phyloP scores from a whole-genome alignment of 2,329 filamentous ascomycete genomes.

The Fusarium pseudocircinatum region DNA sequence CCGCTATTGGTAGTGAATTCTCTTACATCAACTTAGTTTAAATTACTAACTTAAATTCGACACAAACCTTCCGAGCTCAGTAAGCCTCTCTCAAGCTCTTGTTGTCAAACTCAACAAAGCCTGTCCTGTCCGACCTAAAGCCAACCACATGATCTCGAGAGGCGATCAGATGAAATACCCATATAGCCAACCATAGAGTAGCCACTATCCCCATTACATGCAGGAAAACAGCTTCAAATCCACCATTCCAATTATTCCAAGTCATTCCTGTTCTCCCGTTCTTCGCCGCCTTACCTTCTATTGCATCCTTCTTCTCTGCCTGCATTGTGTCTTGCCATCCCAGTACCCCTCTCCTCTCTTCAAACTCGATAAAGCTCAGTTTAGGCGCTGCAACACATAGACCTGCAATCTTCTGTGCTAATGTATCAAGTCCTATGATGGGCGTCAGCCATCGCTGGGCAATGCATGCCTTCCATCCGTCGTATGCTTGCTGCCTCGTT shows the following conservation, averaged over 20 bases:
- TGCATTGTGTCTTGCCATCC: not conserved
- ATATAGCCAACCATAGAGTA: rapidly evolving
- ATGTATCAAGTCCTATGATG: not conserved
- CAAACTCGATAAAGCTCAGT: not conserved
- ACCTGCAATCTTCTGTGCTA: not conserved
- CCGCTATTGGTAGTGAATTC: not conserved
- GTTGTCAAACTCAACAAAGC: not conserved
- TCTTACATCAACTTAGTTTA: not conserved
- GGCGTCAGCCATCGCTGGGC: not conserved
- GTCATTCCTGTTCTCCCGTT: not conserved
- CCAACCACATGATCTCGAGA: not conserved
- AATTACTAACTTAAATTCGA: not conserved
- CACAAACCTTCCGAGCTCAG: rapidly evolving
- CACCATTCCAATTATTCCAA: not conserved
- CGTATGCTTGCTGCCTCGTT: not conserved
- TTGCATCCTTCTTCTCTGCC: not conserved
- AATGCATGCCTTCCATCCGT: not conserved
- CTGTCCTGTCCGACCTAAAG: not conserved
- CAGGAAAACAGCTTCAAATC: not conserved
- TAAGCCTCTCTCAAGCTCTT: not conserved
- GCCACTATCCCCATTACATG: not conserved
- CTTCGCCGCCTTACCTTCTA: not conserved
- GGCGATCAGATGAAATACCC: not conserved
- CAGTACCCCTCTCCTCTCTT: not conserved
- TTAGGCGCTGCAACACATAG: not conserved